Conservation (phyloP, 768 basidiomycete species). For the Ephemerocybe angulata region DNA sequence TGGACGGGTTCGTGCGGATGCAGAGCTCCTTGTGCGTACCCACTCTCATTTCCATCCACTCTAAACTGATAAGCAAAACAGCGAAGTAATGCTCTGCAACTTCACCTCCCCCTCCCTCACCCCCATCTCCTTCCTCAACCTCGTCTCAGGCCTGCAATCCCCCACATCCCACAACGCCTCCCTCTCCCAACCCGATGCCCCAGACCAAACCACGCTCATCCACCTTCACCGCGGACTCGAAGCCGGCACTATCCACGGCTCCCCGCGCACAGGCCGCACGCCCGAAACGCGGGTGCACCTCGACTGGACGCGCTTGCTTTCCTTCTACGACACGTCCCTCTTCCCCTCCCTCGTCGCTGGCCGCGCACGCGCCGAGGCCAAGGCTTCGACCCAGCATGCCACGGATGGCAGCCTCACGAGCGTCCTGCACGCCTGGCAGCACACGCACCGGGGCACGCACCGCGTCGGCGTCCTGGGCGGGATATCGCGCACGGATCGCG, state of each 20-base stretch:
- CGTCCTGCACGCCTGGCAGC: not conserved
- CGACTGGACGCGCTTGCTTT: constrained; percentile 38
- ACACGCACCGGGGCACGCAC: not conserved
- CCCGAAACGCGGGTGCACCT: constrained; percentile 41
- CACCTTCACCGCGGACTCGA: constrained; percentile 21
- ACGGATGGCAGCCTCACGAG: not conserved
- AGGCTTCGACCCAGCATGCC: not conserved
- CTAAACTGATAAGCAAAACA: constrained; percentile 12
- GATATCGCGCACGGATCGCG: not conserved
- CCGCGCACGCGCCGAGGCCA: constrained; percentile 12
- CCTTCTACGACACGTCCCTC: constrained; percentile 39
- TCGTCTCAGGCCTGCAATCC: constrained; percentile 12
- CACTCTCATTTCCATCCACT: not conserved
- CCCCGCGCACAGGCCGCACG: constrained; percentile 21
- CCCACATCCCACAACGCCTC: not conserved
- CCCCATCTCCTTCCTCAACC: constrained; percentile 37
- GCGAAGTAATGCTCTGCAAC: constrained; percentile 48
- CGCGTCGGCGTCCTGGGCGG: not conserved
- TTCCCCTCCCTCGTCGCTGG: constrained; percentile 33
- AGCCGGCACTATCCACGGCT: constrained; percentile 35
- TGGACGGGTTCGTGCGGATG: constrained; percentile 52
- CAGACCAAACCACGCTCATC: not conserved
- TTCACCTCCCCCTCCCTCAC: constrained; percentile 41
- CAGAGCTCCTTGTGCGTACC: constrained; percentile 45
- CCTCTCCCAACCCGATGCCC: not conserved